phyloP scores from a whole-genome alignment of 495 filamentous ascomycete genomes.

The Xylaria nigripes region DNA sequence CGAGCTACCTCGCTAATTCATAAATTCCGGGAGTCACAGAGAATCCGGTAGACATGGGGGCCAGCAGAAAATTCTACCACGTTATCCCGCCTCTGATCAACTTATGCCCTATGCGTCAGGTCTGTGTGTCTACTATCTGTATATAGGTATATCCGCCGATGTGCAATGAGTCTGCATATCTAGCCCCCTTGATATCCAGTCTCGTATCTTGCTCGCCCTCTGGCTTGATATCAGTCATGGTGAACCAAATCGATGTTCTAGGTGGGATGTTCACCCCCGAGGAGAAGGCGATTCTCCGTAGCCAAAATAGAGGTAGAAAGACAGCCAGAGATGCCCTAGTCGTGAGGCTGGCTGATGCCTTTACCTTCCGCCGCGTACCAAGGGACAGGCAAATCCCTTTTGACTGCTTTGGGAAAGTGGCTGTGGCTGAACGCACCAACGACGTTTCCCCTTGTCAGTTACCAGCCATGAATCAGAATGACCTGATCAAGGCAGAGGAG shows the following conservation, averaged over 20 bases:
- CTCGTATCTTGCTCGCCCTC: too few relatives aligned
- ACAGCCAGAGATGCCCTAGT: background rate
- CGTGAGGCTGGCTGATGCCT: constrained; percentile 7
- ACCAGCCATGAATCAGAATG: background rate
- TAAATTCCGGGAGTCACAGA: too few relatives aligned
- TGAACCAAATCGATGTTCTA: background rate
- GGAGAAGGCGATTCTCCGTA: constrained; percentile 1
- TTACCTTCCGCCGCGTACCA: constrained; percentile 6
- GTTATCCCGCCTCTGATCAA: background rate
- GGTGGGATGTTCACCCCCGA: background rate
- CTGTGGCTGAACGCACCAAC: background rate
- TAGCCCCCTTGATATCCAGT: too few relatives aligned
- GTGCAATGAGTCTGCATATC: too few relatives aligned
- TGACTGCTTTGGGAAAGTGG: constrained; percentile 2
- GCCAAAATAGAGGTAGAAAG: background rate
- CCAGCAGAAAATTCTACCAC: too few relatives aligned
- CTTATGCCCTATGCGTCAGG: background rate
- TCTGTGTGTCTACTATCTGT: background rate
- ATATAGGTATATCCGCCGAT: background rate
- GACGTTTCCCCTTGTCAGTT: background rate
- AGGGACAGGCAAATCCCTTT: background rate
- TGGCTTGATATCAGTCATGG: background rate
- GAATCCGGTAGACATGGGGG: too few relatives aligned
- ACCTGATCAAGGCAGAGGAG: constrained; percentile 1
- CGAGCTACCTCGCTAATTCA: background rate